phyloP scores from a whole-genome alignment of 768 basidiomycete genomes.

The Cystofilobasidium macerans region DNA sequence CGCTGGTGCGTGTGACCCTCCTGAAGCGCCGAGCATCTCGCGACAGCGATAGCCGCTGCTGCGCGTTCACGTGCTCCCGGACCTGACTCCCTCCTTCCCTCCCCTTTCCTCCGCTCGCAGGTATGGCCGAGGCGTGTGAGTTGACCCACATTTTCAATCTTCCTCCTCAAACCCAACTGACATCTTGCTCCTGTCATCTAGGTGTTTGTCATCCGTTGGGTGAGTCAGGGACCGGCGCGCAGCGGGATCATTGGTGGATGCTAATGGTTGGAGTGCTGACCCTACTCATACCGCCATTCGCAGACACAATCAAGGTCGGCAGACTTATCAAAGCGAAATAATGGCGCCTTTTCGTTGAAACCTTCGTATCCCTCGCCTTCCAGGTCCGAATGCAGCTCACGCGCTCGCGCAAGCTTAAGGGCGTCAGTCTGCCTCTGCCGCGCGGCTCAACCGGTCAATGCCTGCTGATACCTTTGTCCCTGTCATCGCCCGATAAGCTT shows the following conservation, averaged over 20 bases:
- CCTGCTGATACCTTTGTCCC: not conserved
- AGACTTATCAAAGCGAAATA: not conserved
- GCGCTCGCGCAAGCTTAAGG: slow-evolving; percentile 60
- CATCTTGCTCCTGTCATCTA: not conserved
- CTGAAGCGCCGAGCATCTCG: no score
- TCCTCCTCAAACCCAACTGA: not conserved
- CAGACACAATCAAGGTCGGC: slow-evolving; percentile 74
- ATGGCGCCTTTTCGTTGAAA: no score
- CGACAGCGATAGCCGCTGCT: no score
- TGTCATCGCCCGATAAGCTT: slow-evolving; percentile 47
- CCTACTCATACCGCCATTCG: no score
- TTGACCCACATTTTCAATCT: not conserved
- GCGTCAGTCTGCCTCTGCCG: slow-evolving; percentile 50
- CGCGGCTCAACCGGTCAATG: not conserved
- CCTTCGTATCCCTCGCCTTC: not conserved
- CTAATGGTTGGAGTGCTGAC: no score
- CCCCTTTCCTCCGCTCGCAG: not conserved
- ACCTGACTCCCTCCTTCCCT: slow-evolving; percentile 2
- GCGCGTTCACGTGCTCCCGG: not conserved
- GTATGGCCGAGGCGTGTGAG: slow-evolving; percentile 25
- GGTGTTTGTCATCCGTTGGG: slow-evolving; percentile 25
- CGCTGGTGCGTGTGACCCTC: slow-evolving; percentile 42
- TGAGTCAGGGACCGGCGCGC: no score
- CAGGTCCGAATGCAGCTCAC: slow-evolving; percentile 96
- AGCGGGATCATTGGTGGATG: no score